phyloP scores from a whole-genome alignment of 345 rosid species.

The Citrus inodora region DNA sequence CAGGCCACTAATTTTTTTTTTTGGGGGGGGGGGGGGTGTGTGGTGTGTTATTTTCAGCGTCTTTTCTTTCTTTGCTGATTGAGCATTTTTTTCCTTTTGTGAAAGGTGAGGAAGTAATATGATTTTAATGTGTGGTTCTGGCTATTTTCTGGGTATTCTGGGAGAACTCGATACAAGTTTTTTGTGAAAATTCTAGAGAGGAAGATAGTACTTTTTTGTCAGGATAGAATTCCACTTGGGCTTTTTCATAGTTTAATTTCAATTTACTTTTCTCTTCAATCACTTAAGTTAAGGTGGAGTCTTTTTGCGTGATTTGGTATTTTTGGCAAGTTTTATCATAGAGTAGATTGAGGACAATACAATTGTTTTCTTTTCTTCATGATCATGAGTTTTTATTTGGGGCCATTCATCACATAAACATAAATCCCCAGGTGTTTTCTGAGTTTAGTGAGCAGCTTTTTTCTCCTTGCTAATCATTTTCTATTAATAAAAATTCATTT shows the following conservation, averaged over 20 bases:
- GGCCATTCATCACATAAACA: not conserved
- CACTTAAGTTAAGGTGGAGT: not conserved
- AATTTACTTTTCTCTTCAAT: not conserved
- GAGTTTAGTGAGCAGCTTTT: not conserved
- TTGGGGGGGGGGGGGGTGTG: too few relatives aligned
- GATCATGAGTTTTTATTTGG: not conserved
- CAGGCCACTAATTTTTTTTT: not conserved
- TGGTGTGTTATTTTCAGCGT: too few relatives aligned
- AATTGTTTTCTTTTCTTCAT: not conserved
- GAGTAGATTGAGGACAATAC: not conserved
- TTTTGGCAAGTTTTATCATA: too few relatives aligned
- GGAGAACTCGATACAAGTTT: too few relatives aligned
- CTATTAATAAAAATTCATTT: not conserved
- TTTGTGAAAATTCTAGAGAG: too few relatives aligned
- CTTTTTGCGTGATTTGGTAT: too few relatives aligned
- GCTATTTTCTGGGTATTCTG: too few relatives aligned
- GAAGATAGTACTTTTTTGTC: too few relatives aligned
- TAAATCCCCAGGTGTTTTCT: not conserved
- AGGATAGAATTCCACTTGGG: too few relatives aligned
- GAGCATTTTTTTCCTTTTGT: not conserved
- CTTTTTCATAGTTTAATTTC: not conserved
- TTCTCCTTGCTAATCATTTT: not conserved
- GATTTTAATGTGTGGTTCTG: not conserved
- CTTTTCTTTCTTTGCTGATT: not conserved
- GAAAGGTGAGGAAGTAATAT: not conserved